Evolutionary conservation across 2,329 filamentous ascomycete species (phyloP), one percentile per base, ranked within the genome.

Genomic region (Neodidymelliopsis sp.): DNA sequence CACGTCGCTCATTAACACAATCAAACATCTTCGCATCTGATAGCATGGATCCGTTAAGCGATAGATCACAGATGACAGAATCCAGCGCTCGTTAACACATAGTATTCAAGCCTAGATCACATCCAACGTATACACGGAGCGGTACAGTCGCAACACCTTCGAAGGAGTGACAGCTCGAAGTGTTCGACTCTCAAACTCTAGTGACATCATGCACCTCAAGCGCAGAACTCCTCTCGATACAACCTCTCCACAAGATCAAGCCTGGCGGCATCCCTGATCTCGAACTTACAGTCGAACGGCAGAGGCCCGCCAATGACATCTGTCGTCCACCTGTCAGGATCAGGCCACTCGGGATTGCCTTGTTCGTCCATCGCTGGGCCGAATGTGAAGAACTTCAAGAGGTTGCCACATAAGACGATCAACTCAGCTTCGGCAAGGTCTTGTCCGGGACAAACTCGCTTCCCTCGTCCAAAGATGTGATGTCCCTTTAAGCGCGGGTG

Each of bases 401-500:
- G 22, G 31, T 53, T 37, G 2, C 43, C 38, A 42, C 43, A 48
- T 15, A 42, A 20, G 5, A 48, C 34, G 2, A 48, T n/a, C 28
- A 53, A 11, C 12, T 53, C 53, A 19, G 49, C 44, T 28, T 56
- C 49, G 3, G 40, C 48, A 19, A 56, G 31, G 15, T 56, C 49
- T 66, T 83, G 80, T 3, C 83, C 83, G 2, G 84, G 76, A 56
- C 83, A 85, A 1, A 77, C 77, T 48, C 83, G 77, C 18, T 82
- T 80, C 23, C 83, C 83, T 71, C 77, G 84, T 16, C 83, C 83
- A 60, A 63, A 85, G 85, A 2, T 79, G 81, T 65, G 83, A 78
- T 79, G 84, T 22, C 77, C 77, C 57, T 83, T 81, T 64, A 86
- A 77, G 66, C 80, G 83, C 10, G 84, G 83, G 58, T 81, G 83